Percentiles rank a stretch among this genome's conserved stretches.
Conservation (phyloP, 139 green algal species). For the Closterium sp. region DNA sequence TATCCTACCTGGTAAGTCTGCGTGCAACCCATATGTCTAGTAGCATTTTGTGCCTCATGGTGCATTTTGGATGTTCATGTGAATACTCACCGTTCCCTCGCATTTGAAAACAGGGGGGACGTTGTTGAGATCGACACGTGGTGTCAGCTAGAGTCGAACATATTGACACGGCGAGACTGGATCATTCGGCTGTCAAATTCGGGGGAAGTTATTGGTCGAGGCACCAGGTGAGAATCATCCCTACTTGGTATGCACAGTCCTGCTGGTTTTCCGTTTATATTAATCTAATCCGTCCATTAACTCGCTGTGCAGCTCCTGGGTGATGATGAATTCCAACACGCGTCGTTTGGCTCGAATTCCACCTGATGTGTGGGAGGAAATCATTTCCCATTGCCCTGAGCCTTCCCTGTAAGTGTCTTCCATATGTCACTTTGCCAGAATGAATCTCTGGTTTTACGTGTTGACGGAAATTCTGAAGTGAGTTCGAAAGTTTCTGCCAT, state of each 20-base stretch:
- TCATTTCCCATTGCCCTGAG: conserved; percentile 41
- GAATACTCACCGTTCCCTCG: neutral
- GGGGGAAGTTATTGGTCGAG: conserved; percentile 66
- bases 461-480: neutral
- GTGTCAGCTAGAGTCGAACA: conserved; percentile 73
- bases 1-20: conserved; percentile 81
- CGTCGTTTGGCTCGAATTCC: conserved; percentile 75
- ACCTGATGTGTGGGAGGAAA: conserved; percentile 62
- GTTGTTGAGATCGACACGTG: conserved; percentile 80
- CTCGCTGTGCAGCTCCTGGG: conserved; percentile 65
- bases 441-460: too few relatives aligned
- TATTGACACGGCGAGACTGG: conserved; percentile 81
- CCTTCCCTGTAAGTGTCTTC: neutral
- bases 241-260: neutral
- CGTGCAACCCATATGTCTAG: neutral
- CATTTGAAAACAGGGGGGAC: conserved; percentile 60
- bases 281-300: neutral
- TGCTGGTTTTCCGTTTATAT: conserved; percentile 3
- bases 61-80: neutral
- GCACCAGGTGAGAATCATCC: conserved; percentile 66
- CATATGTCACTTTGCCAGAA: too few relatives aligned
- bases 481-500: neutral
- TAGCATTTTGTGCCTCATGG: neutral
- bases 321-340: conserved; percentile 87
- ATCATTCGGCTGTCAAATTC: conserved; percentile 63